Conservation (phyloP, 2,329 filamentous ascomycete species). For the Nemania sp. region DNA sequence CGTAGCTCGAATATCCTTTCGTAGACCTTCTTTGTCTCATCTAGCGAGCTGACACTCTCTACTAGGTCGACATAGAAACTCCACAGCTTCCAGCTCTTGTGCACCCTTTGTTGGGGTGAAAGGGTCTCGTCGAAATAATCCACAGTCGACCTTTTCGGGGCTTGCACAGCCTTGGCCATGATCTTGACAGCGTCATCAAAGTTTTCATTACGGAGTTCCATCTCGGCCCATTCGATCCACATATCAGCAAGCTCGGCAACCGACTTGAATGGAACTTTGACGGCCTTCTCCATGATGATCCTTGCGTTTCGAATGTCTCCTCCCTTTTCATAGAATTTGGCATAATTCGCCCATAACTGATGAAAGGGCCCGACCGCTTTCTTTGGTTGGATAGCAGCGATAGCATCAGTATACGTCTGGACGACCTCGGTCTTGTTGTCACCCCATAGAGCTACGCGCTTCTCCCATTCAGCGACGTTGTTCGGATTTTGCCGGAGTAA, state of each 20-base stretch:
- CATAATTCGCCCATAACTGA: slow-evolving; percentile 95
- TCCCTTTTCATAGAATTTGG: slow-evolving; percentile 93
- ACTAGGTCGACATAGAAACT: slow-evolving; percentile 99
- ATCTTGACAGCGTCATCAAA: slow-evolving; percentile 94
- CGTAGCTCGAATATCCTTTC: slow-evolving; percentile 98
- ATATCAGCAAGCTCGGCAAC: slow-evolving; percentile 97
- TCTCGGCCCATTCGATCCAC: slow-evolving; percentile 99
- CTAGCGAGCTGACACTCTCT: slow-evolving; percentile 89
- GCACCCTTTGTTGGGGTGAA: slow-evolving; percentile 93
- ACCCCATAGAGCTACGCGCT: slow-evolving; percentile 94
- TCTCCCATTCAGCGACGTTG: slow-evolving; percentile 97
- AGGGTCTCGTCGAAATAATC: slow-evolving; percentile 98
- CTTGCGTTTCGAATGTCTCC: slow-evolving; percentile 87
- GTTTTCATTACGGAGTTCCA: slow-evolving; percentile 95
- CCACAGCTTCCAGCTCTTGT: slow-evolving; percentile 99
- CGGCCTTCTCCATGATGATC: slow-evolving; percentile 96
- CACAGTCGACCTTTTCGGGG: slow-evolving; percentile 97
- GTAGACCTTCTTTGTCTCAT: slow-evolving; percentile 94
- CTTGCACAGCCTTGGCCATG: slow-evolving; percentile 96
- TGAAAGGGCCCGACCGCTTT: slow-evolving; percentile 94
- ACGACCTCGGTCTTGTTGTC: slow-evolving; percentile 92
- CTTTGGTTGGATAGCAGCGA: slow-evolving; percentile 92
- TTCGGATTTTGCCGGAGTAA: slow-evolving; percentile 94
- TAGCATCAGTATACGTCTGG: slow-evolving; percentile 93
- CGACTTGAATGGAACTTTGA: slow-evolving; percentile 97